These are phyloP conservation scores for Pterocarpus macrocarpus DNA, from an alignment of 306 rosid species.

Conservation along the genomic window DNA sequence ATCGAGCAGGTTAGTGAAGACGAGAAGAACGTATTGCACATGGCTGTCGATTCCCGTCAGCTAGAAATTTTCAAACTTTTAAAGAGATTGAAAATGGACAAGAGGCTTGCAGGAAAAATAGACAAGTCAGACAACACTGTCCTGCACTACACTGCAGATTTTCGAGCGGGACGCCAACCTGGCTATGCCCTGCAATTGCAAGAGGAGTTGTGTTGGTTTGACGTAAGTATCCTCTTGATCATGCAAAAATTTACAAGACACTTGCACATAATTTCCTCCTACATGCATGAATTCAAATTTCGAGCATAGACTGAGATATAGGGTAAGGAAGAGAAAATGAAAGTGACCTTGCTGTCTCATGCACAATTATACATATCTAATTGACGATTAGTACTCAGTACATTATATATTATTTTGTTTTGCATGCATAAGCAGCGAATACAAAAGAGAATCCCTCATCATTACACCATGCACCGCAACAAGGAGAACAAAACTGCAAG, in stretches of 20 bases:
- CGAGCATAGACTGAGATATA: not conserved
- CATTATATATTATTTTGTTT: too few relatives aligned
- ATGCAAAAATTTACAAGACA: not conserved
- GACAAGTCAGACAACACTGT: constrained; percentile 49
- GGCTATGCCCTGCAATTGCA: too few relatives aligned
- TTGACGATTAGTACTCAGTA: too few relatives aligned
- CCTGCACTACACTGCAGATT: too few relatives aligned
- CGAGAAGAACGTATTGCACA: constrained; percentile 48
- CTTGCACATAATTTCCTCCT: not conserved
- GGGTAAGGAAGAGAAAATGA: not conserved
- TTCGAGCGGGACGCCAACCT: too few relatives aligned
- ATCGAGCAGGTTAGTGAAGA: constrained; percentile 53
- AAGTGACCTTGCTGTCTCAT: not conserved
- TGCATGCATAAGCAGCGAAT: too few relatives aligned
- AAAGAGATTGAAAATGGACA: constrained; percentile 40
- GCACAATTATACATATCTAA: too few relatives aligned
- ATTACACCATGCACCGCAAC: too few relatives aligned
- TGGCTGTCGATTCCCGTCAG: constrained; percentile 51
- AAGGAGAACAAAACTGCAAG: too few relatives aligned
- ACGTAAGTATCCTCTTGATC: constrained; percentile 38
- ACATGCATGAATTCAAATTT: not conserved
- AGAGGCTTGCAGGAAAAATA: constrained; percentile 47
- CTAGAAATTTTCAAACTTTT: constrained; percentile 30
- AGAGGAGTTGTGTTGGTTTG: too few relatives aligned
- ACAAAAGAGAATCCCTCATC: too few relatives aligned